These are phyloP conservation scores for Persicaria tinctoria DNA, from an alignment of 148 eudicot species.

Conservation along the genomic window DNA sequence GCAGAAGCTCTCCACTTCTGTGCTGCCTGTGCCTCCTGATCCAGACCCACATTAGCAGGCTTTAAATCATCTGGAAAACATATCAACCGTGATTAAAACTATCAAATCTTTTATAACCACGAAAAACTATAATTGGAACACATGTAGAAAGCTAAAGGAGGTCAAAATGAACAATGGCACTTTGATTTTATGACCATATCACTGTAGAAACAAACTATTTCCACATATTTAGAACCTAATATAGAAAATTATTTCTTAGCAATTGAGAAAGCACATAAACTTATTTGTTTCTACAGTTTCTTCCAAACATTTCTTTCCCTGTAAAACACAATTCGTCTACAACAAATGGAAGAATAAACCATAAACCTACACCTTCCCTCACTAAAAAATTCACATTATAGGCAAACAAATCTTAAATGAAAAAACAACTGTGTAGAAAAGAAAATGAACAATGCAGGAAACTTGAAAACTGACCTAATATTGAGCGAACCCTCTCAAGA, in stretches of 20 bases:
- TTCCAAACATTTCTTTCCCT: background rate
- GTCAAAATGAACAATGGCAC: background rate
- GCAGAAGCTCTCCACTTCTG: constrained; percentile 59
- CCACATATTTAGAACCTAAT: background rate
- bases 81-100: background rate
- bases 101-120: background rate
- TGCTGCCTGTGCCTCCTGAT: constrained; percentile 84
- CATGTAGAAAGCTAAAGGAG: background rate
- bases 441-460: background rate
- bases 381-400: background rate
- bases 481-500: constrained; percentile 66
- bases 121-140: background rate
- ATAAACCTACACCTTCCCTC: background rate
- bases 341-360: no score
- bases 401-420: background rate
- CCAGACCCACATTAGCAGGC: constrained; percentile 98
- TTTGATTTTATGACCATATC: background rate
- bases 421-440: background rate
- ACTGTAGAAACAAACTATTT: background rate
- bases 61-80: constrained; percentile 66
- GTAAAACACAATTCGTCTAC: background rate
- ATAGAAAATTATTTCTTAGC: background rate
- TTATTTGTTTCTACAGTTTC: background rate
- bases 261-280: background rate
- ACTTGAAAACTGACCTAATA: constrained; percentile 51